Conservation (phyloP, 768 basidiomycete genomes). For the Leccinum disarticulatum region DNA sequence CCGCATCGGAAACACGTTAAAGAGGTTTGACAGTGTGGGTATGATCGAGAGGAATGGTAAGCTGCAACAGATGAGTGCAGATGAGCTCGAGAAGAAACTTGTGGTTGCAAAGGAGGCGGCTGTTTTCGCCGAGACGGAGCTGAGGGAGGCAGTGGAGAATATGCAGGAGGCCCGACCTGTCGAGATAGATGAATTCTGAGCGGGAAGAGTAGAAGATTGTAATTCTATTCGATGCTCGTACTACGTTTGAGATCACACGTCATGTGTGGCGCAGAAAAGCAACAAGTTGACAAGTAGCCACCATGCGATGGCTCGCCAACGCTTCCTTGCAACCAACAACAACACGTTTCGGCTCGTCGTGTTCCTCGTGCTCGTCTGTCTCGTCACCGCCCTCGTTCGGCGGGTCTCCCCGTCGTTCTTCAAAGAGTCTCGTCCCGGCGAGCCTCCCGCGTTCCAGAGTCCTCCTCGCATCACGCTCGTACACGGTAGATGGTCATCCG, state of each 20-base stretch:
- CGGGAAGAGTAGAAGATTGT: not conserved
- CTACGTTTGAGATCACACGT: not conserved
- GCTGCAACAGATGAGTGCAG: conserved; percentile 54
- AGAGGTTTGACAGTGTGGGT: conserved; percentile 67
- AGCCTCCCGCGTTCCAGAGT: not conserved
- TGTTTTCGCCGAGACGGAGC: conserved; percentile 69
- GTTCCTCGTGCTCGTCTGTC: conserved; percentile 23
- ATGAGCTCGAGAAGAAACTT: conserved; percentile 77
- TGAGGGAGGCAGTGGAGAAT: conserved; percentile 72
- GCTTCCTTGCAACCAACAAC: conserved; percentile 16
- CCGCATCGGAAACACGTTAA: conserved; percentile 63
- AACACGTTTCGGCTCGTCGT: conserved; percentile 13
- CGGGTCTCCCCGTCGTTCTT: conserved; percentile 5
- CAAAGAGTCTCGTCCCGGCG: conserved; percentile 8
- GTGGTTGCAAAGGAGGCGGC: conserved; percentile 69
- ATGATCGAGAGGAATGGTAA: conserved; percentile 46
- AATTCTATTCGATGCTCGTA: not conserved
- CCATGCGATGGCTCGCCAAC: conserved; percentile 26
- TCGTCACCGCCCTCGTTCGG: conserved; percentile 22
- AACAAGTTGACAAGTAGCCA: not conserved
- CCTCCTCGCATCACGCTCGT: conserved; percentile 2
- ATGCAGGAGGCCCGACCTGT: conserved; percentile 56
- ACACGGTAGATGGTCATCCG: conserved; percentile 34
- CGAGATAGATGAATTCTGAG: conserved; percentile 37
- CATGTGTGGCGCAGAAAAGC: not conserved